Evolutionary conservation across 192 early-diverging fungal genomes (phyloP).

Genomic region (Backusella australiensis): DNA sequence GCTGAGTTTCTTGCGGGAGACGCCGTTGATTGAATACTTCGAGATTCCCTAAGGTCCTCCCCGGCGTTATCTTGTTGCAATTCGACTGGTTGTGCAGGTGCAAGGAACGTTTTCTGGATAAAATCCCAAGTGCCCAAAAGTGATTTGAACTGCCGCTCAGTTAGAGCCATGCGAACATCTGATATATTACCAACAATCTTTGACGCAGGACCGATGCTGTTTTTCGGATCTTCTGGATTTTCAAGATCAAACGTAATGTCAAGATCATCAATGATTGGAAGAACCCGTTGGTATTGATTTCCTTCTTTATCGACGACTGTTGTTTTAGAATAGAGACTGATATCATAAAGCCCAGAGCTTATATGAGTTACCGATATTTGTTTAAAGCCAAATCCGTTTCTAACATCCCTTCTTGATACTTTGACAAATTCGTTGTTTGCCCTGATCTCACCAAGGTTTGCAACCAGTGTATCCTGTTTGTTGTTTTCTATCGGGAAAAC

Average conservation of each 20-base stretch:
- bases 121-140: conserved; percentile 11
- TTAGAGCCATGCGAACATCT: conserved; percentile 21
- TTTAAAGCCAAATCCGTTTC: neutral
- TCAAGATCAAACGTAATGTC: conserved; percentile 58
- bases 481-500: conserved; percentile 60
- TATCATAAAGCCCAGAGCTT: conserved; percentile 54
- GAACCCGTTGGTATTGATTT: neutral
- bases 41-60: neutral
- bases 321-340: conserved; percentile 44
- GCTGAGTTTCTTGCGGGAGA: neutral
- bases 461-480: conserved; percentile 48
- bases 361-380: conserved; percentile 55
- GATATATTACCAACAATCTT: conserved; percentile 19
- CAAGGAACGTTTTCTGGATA: conserved; percentile 14
- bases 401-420: conserved; percentile 13
- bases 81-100: neutral
- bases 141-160: conserved; percentile 14
- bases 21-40: neutral
- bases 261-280: conserved; percentile 71
- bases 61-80: neutral
- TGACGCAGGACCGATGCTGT: conserved; percentile 8
- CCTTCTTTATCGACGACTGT: neutral
- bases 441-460: conserved; percentile 71
- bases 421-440: conserved; percentile 61
- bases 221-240: conserved; percentile 37